Evolutionary conservation across 2,329 filamentous ascomycete genomes (phyloP), one percentile per base, ranked within the genome.

Genomic region (Trichophyton mentagrophytes): DNA sequence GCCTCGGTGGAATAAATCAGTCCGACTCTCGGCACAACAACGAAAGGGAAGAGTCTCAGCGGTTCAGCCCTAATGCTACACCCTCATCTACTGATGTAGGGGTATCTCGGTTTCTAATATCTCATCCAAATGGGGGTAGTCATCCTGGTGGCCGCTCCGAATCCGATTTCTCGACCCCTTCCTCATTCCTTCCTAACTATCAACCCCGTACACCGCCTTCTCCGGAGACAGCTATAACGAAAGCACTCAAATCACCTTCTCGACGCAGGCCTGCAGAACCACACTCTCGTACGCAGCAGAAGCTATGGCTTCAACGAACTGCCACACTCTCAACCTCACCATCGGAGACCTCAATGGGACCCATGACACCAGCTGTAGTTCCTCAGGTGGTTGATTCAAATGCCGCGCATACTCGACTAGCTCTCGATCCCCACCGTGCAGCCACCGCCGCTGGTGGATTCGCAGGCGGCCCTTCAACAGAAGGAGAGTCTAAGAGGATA

Each of bases 81-180:
- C 77, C 76, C n/a, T 77, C 76, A 2, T 78, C 76, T n/a, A 74
- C 74, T 38, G 76, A 78, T 66, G 74, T 74, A 4, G 76, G 75
- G 3, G 75, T 78, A 11, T 78, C 76, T 2, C 71, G 73, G 55
- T 78, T 78, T 61, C 73, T 78, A 38, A 66, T 70, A 40, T 70
- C 71, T 61, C 70, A 69, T 61, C 67, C 69, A 60, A 66, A 67
- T 36, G 68, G 66, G 55, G 60, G 66, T 3, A 60, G 66, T 3
- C 67, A 69, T 56, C 67, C 68, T 15, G 69, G 70, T n/a, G 72
- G 71, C 51, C 69, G 71, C 44, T 72, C 72, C 3, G 75, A 74
- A 53, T 77, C 75, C 2, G 74, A 77, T 51, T 73, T 74, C 3
- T 75, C 76, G 58, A 76, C 76, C 2, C 74, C 76, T 2, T 77